Evolutionary conservation across 441 rosid species (phyloP), one percentile per base, ranked within the genome.

Genomic region (Melastoma candidum): DNA sequence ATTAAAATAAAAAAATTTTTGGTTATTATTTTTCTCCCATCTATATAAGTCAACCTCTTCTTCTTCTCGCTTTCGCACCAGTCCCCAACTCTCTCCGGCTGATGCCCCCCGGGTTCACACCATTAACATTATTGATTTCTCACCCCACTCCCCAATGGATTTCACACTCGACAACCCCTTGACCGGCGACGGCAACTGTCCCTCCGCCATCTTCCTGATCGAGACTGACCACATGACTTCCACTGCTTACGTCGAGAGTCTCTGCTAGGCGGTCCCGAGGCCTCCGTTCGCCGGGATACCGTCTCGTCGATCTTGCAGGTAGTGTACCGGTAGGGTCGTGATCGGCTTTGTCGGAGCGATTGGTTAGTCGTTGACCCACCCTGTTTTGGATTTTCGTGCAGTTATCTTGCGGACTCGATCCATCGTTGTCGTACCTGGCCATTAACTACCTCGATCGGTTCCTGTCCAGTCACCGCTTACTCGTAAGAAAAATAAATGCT

Each of bases 391-490:
- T 4, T 56, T 11, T 45, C 57, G 57, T 61, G 25, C 75, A 71
- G 81, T 26, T 67, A 14, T 74, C 69, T 61, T 47, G 63, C 67
- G 54, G 56, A 32, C 50, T 63, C 51, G 81, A 78, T 44, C 79
- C 73, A 0, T 65, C 76, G 58, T 46, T 76, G 55, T 68, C 80
- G n/a, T 84, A 84, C 59, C 85, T 87, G 52, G 85, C 92, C 11
- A 75, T 77, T 44, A 84, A 80, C 60, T 87, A 87, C 70, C 71
- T 87, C 45, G 95, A 87, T 64, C 77, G 93, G 41, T 84, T 79
- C 71, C 57, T 87, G 32, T 60, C 57, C 51, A 26, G 46, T 57
- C 64, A 52, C 44, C 32, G 26, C 12, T 12, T 60, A 22, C 56
- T 45, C 22, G 64, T 60, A 53, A 45, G 64, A 7, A 13, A 24